Base-by-base conservation (phyloP, 1,139 yeast species). In the Candida labiduridarum region DNA sequence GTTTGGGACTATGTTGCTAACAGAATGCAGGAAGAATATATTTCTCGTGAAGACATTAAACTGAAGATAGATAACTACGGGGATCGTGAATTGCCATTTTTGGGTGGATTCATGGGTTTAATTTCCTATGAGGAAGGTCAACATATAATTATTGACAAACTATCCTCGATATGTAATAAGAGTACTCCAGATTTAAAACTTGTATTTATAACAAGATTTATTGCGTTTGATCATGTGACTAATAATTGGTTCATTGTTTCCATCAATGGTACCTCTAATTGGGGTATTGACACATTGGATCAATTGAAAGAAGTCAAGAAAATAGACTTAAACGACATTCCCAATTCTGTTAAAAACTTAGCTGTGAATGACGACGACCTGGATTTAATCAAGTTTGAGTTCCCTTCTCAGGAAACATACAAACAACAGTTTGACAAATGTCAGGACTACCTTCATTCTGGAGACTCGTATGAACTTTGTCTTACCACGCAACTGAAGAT, bases 391-490 rank as follows among this genome's bases (percentile, higher is more conserved):
- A 59, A 59, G 18, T 76, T 84, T 47, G 71, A 69, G 25, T 67
- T 75, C 49, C 96, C 96, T 0, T 70, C 79, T 19, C 78, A 80
- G 53, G 73, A 72, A 0, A 63, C 69, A 1, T 94, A 92, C 66
- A 65, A 72, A 8, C 56, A 72, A 2, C 83, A 82, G 46, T 89
- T 91, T 60, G 63, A 73, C 1, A 57, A 70, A 48, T 89, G 97
- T 63, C 96, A 90, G 65, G 78, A 82, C 18, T 83, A 71, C 56
- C 75, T 95, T 43, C 83, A 79, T 50, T 71, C 85, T 4, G 99
- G 99, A 10, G 96, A 94, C 62, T 91, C 98, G 1, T 95, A 95
- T 62, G 99, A 95, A 64, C 77, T 95, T 25, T 94, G 99, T 63
- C 76, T 94, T 39, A 94, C 99, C 0, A 86, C 89, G 0, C 89